Conservation (phyloP, 441 rosid species). For the Gossypium schwendimanii region DNA sequence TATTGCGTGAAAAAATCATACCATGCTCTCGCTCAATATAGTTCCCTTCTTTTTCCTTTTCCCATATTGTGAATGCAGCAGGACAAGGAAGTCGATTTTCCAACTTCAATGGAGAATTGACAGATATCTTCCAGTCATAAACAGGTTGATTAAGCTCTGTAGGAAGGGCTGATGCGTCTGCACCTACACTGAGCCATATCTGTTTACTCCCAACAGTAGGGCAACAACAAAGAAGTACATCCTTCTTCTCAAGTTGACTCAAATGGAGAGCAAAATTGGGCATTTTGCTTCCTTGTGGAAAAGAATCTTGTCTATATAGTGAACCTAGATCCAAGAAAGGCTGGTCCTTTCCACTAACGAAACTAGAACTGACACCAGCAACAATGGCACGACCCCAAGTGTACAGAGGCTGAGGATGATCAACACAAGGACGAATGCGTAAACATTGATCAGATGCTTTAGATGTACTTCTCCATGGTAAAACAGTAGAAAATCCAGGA, state of each 20-base stretch:
- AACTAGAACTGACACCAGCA: conserved; percentile 59
- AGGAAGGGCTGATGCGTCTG: conserved; percentile 87
- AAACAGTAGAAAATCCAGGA: conserved; percentile 67
- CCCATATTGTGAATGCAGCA: conserved; percentile 85
- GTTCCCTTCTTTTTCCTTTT: conserved; percentile 72
- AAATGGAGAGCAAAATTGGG: conserved; percentile 52
- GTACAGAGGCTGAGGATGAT: conserved; percentile 41
- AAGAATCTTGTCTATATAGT: conserved; percentile 52
- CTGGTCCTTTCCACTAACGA: conserved; percentile 60
- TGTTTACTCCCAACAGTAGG: conserved; percentile 54
- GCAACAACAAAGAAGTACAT: conserved; percentile 64
- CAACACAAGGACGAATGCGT: conserved; percentile 65
- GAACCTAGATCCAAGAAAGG: conserved; percentile 64
- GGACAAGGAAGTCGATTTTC: conserved; percentile 95
- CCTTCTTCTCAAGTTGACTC: conserved; percentile 91
- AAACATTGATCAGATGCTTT: conserved; percentile 62
- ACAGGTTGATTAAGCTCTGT: conserved; percentile 90
- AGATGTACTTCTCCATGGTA: conserved; percentile 85
- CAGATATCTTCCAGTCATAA: conserved; percentile 93
- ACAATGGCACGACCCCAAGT: conserved; percentile 58
- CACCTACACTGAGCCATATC: conserved; percentile 82
- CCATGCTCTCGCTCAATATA: conserved; percentile 66
- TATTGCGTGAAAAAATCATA: conserved; percentile 52
- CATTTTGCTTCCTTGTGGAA: conserved; percentile 53
- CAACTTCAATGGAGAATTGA: conserved; percentile 81